phyloP scores from a whole-genome alignment of 495 filamentous ascomycete species.

The Neurospora tetraspora region DNA sequence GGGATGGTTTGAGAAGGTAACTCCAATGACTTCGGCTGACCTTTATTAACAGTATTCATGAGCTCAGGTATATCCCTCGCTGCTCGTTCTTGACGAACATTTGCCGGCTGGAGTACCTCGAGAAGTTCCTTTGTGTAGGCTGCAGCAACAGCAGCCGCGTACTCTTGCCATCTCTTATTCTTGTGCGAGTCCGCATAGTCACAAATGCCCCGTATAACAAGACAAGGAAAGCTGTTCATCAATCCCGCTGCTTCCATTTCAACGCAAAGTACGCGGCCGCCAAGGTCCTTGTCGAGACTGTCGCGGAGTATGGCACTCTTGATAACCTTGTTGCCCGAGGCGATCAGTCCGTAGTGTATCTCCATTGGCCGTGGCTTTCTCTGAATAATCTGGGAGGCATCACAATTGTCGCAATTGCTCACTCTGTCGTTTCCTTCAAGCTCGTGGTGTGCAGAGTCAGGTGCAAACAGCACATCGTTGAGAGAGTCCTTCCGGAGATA shows the following conservation, averaged over 20 bases:
- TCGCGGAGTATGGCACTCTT: constrained; percentile 1
- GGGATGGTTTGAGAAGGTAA: no score
- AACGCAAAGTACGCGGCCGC: neutral
- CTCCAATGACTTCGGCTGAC: no score
- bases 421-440: no score
- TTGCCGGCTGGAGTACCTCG: neutral
- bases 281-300: neutral
- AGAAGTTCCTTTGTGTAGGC: constrained; percentile 12
- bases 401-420: no score
- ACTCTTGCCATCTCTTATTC: constrained; percentile 5
- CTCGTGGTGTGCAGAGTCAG: no score
- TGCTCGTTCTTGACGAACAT: neutral
- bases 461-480: neutral
- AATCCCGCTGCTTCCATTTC: neutral
- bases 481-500: neutral
- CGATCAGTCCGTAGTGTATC: no score
- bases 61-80: neutral
- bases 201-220: neutral
- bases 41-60: neutral
- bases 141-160: constrained; percentile 13
- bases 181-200: neutral
- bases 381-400: no score
- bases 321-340: no score
- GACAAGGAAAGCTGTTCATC: neutral
- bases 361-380: no score